Conservation (phyloP, 331 rosid species). For the Pyracantha coccinea region DNA sequence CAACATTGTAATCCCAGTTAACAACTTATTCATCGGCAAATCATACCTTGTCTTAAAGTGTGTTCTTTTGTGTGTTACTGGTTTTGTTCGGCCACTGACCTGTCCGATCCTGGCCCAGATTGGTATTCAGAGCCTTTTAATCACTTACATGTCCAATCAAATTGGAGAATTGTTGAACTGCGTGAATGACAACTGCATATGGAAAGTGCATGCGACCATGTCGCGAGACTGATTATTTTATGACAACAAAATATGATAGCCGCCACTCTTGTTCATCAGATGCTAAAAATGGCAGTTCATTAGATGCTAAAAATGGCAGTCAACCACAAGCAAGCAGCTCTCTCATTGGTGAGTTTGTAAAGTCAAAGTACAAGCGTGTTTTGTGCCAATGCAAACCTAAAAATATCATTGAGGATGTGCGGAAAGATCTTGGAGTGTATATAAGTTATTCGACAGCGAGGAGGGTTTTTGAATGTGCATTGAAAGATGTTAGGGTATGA, state of each 20-base stretch:
- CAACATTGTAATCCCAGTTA: background rate
- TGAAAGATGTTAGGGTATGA: background rate
- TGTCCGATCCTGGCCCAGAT: background rate
- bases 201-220: slow-evolving; percentile 16
- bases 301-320: background rate
- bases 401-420: slow-evolving; percentile 16
- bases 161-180: background rate
- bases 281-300: background rate
- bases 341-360: slow-evolving; percentile 16
- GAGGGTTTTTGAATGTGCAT: slow-evolving; percentile 14
- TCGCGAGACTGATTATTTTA: background rate
- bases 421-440: slow-evolving; percentile 10
- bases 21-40: background rate
- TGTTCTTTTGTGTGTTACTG: background rate
- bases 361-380: slow-evolving; percentile 13
- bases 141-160: background rate
- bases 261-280: slow-evolving; percentile 6
- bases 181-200: slow-evolving; percentile 12
- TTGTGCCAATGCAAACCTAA: slow-evolving; percentile 13
- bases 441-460: slow-evolving; percentile 9
- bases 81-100: background rate
- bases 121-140: background rate
- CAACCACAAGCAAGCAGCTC: slow-evolving; percentile 27
- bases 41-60: background rate
- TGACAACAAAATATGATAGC: background rate